Conservation (phyloP, 176 grass and related monocot genomes). For the Oryza meridionalis region DNA sequence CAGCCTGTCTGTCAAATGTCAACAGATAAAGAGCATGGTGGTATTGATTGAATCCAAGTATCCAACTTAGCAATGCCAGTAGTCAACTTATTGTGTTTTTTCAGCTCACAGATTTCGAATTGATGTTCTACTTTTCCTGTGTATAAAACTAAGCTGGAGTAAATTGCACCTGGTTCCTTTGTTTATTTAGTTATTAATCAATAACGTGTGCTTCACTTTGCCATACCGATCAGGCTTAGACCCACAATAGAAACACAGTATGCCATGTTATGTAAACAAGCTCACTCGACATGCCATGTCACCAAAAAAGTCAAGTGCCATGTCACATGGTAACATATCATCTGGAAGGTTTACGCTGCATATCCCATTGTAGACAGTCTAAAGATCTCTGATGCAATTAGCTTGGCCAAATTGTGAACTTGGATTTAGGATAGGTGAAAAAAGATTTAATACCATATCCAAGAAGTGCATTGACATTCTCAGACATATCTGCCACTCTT, state of each 20-base stretch:
- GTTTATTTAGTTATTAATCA: neutral
- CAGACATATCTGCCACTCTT: neutral
- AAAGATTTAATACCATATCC: neutral
- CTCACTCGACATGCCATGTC: neutral
- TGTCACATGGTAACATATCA: neutral
- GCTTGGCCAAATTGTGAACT: neutral
- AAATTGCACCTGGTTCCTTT: neutral
- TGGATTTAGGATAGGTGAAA: constrained; percentile 22
- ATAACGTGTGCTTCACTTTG: neutral
- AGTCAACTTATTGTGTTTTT: constrained; percentile 14
- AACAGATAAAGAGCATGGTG: neutral
- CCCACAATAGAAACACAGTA: neutral
- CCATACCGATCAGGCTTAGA: neutral
- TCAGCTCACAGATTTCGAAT: neutral
- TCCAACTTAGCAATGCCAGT: neutral
- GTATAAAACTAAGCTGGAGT: neutral
- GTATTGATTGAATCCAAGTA: constrained; percentile 8
- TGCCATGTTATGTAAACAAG: neutral
- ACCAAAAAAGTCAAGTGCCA: neutral
- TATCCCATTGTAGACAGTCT: neutral
- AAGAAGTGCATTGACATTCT: neutral
- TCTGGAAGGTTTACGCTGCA: neutral
- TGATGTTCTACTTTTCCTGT: neutral
- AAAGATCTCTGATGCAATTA: constrained; percentile 5
- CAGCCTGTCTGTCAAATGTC: constrained; percentile 1